Base-by-base conservation (phyloP, 169 alveolate genomes). In the Eimeria tenella region DNA sequence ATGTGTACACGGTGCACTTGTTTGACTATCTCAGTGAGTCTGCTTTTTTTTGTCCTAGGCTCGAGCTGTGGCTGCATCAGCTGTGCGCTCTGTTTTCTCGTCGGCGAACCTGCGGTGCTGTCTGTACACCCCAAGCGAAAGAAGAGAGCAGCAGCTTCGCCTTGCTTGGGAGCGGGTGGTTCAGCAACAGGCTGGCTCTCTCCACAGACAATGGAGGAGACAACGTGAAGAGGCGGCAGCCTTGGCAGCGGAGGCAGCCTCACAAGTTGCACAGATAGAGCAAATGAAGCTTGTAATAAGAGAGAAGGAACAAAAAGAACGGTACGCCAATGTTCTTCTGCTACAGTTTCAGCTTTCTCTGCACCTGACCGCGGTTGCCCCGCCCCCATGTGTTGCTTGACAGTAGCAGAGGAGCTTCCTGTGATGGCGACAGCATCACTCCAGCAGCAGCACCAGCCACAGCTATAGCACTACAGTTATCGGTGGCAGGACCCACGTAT, bases 361-460 rank as follows among this genome's bases (percentile, higher is more conserved):
- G 42, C 42, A 31, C 42, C 42, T 31, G 42, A 2, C 42, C 42
- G 42, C 42, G 42, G 42, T 31, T 31, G 42, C 42, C 42, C 42
- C 42, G 42, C 42, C 42, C 2, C 68, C 68, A 10, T 58, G 68
- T 17, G 68, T 58, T 58, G 11, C 68, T 17, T 17, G 68, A 58
- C 11, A 58, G 11, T 11, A 17, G 19, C 11, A 58, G 68, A 58
- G 68, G 19, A 1, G 68, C 68, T 58, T 10, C 68, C 79, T 2
- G 49, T 8, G 42, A 9, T 9, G n/a, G 79, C 49, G 79, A 11
- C 0, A 23, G 9, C 31, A n/a, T 17, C 79, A 68, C 0, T 23
- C 23, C 79, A 68, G 79, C 79, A 68, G 79, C 79, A 68, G 42
- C 50, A n/a, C 49, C 79, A 68, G 79, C 79, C 11, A n/a, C 50